Conservation (phyloP, 768 basidiomycete species). For the Tylopilus rubrobrunneus region DNA sequence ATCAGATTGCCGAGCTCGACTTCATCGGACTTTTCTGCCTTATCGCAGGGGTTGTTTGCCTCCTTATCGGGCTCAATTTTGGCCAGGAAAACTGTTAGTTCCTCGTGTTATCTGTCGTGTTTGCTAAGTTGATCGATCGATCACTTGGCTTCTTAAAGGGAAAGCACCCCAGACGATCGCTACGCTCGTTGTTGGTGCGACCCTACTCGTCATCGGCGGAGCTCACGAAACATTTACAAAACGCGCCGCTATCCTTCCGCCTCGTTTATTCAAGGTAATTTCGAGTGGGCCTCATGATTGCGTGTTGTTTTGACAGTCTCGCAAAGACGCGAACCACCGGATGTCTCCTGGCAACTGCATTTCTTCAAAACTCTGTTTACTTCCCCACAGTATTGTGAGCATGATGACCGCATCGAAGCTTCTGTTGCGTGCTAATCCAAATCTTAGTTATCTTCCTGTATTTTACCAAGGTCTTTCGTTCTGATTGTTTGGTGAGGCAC, state of each 20-base stretch:
- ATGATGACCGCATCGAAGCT: background rate
- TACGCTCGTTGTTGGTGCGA: constrained; percentile 50
- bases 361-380: constrained; percentile 62
- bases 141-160: constrained; percentile 38
- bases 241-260: constrained; percentile 67
- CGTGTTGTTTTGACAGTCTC: background rate
- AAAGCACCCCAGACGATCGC: constrained; percentile 51
- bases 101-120: background rate
- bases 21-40: constrained; percentile 62
- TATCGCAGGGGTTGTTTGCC: constrained; percentile 58
- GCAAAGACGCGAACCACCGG: constrained; percentile 63
- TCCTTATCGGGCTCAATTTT: constrained; percentile 69
- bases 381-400: constrained; percentile 39
- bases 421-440: background rate
- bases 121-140: background rate
- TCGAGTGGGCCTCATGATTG: background rate
- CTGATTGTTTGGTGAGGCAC: background rate
- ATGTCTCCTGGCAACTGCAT: constrained; percentile 49
- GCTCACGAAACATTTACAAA: constrained; percentile 59
- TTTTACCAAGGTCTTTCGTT: constrained; percentile 52
- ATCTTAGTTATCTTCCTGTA: constrained; percentile 57
- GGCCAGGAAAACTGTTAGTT: constrained; percentile 61
- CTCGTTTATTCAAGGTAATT: constrained; percentile 65
- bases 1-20: constrained; percentile 64
- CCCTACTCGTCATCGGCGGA: constrained; percentile 44